Percentiles rank a stretch among this genome's conserved stretches.
These are phyloP conservation scores for Skeletonema costatum DNA, from an alignment of 108 stramenopile genomes.

Conservation along the genomic window DNA sequence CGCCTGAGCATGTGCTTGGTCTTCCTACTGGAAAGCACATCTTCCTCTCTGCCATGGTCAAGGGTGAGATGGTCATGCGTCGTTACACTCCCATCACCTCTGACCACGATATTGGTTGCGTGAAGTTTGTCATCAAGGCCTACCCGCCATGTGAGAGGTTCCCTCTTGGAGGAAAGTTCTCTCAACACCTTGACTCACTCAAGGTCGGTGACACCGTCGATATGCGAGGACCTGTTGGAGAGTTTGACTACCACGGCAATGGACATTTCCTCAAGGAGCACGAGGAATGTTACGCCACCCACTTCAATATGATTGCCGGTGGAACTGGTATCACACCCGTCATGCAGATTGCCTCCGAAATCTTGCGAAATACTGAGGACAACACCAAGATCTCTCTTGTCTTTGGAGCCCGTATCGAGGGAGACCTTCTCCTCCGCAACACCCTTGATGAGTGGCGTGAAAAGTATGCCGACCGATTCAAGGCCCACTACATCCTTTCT, in stretches of 20 bases:
- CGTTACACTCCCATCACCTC: slow-evolving; percentile 96
- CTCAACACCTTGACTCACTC: slow-evolving; percentile 88
- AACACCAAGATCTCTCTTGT: slow-evolving; percentile 87
- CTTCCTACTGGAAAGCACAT: slow-evolving; percentile 98
- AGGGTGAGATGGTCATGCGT: slow-evolving; percentile 84
- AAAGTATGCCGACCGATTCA: slow-evolving; percentile 84
- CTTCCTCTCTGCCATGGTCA: slow-evolving; percentile 83
- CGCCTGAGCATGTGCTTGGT: slow-evolving; percentile 90
- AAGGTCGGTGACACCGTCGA: slow-evolving; percentile 90
- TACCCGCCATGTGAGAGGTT: slow-evolving; percentile 86
- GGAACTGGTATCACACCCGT: slow-evolving; percentile 97
- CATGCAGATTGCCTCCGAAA: slow-evolving; percentile 91
- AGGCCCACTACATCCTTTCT: slow-evolving; percentile 92
- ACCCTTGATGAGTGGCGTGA: slow-evolving; percentile 91
- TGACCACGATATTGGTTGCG: slow-evolving; percentile 91
- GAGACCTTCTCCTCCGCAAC: slow-evolving; percentile 88
- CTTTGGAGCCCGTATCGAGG: slow-evolving; percentile 94
- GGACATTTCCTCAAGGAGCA: slow-evolving; percentile 87
- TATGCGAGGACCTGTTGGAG: slow-evolving; percentile 90
- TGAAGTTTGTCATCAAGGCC: slow-evolving; percentile 98
- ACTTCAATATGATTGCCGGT: slow-evolving; percentile 96
- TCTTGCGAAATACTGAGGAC: slow-evolving; percentile 86
- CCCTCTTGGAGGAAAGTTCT: slow-evolving; percentile 96
- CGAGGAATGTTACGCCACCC: slow-evolving; percentile 58
- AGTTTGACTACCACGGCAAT: slow-evolving; percentile 91